A percentile compares a stretch with the other conserved stretches of the same genome.
These are phyloP conservation scores for Puccinia novopanici DNA, from an alignment of 1,284 basidiomycete species.

Conservation along the genomic window DNA sequence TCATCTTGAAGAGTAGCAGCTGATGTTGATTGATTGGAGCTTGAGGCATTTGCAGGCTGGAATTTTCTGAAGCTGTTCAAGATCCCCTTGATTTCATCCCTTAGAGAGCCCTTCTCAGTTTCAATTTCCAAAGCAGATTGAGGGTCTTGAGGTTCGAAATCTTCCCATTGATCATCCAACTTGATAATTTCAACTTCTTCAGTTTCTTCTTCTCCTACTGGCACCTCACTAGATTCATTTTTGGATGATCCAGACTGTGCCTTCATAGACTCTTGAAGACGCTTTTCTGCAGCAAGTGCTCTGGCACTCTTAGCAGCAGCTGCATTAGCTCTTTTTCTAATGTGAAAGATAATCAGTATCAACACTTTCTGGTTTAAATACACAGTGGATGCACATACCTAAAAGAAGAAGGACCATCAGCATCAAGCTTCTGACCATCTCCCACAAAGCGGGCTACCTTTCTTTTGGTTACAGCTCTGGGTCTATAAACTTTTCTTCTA, in stretches of 20 bases:
- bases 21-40: not conserved
- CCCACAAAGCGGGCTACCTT: conserved; percentile 11
- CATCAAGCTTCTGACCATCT: conserved; percentile 36
- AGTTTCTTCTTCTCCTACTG: not conserved
- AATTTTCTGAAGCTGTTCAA: not conserved
- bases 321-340: conserved; percentile 40
- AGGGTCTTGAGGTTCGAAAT: conserved; percentile 30
- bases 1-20: conserved; percentile 3
- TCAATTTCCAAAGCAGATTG: not conserved
- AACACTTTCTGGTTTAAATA: not conserved
- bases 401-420: conserved; percentile 22
- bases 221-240: not conserved
- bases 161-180: conserved; percentile 32
- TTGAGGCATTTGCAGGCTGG: not conserved
- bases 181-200: conserved; percentile 22
- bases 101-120: not conserved
- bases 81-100: conserved; percentile 27
- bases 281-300: conserved; percentile 28
- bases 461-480: conserved; percentile 5
- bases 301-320: conserved; percentile 32
- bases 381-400: not conserved
- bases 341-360: not conserved
- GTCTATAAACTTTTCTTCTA: conserved; percentile 20
- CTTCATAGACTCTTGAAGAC: not conserved
- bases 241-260: not conserved